Evolutionary conservation across 805 yeast genomes (phyloP), one percentile per base, ranked within the genome.

Genomic region (Pichia thaimueangensis): DNA sequence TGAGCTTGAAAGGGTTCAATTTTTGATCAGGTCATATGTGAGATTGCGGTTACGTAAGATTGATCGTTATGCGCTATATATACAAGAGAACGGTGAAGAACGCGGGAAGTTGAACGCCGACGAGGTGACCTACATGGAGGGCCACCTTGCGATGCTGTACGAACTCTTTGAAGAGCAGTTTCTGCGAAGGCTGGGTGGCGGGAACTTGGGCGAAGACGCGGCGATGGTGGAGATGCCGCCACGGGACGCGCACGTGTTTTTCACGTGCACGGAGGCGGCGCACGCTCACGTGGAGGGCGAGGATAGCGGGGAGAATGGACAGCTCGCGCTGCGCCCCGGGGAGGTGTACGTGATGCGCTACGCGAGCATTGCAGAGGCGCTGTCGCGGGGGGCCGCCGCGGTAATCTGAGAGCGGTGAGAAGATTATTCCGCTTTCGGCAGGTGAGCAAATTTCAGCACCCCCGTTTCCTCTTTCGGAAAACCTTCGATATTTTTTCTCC

Each of bases 1-100:
- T 12, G 97, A 93, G 52, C 71, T 93, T 20, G 97, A 93, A 54
- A 67, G 98, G 43, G 75, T 87, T 24, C 86, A 82, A 53, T 93
- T 82, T 58, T 62, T 91, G 28, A 69, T 89, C n/a, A 65, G 97
- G 39, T 73, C 86, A 12, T 91, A 87, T 58, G 67, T 89, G 27
- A 71, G 98, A 47, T 74, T 91, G 6, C 69, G 98, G 45, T 60
- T 88, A 43, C 64, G 68, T 47, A 89, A 85, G 61, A 75, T 93
- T 37, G 96, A 88, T 63, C 72, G 70, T 48, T 80, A 65, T 60
- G 70, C 86, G 21, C 65, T 84, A 5, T 78, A 67, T 54, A 77
- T 86, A 47, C 69, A 78, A 45, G 71, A 66, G 21, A 55, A 62
- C 21, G 71, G 69, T 16, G 57, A 57, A 0, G 60, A 63, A 17